A percentile compares a stretch with the other conserved stretches of the same genome.
Evolutionary conservation across 495 filamentous ascomycete species (phyloP).

Genomic region (Talaromyces ruber): DNA sequence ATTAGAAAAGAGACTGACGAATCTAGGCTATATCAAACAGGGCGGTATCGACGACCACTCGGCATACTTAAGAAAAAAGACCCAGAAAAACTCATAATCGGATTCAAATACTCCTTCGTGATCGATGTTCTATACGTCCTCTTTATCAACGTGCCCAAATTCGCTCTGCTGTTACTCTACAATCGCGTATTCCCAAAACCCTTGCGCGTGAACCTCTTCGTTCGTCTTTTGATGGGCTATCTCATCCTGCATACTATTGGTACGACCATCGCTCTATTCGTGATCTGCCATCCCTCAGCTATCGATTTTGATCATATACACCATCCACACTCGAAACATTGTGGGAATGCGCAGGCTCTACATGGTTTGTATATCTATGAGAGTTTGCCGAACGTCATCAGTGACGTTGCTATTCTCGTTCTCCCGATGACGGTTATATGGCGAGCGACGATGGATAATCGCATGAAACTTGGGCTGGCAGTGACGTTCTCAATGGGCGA

Average conservation of each 20-base stretch:
- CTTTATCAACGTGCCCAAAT: not conserved
- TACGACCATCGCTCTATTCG: not conserved
- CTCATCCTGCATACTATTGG: not conserved
- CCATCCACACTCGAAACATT: not conserved
- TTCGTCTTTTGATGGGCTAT: not conserved
- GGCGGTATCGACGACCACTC: not conserved
- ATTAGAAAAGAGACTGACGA: not conserved
- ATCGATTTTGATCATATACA: not conserved
- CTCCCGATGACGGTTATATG: not conserved
- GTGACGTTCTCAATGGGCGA: not conserved
- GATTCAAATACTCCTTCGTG: not conserved
- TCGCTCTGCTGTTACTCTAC: not conserved
- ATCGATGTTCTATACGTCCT: not conserved
- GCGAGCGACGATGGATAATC: not conserved
- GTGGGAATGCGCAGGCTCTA: not conserved
- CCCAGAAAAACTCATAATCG: not conserved
- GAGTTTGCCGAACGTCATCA: not conserved
- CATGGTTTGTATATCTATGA: not conserved
- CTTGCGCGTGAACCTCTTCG: not conserved
- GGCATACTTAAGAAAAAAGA: not conserved
- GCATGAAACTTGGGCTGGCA: not conserved
- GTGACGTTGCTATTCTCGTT: not conserved
- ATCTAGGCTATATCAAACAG: not conserved
- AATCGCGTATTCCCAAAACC: not conserved
- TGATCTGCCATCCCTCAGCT: not conserved